These are phyloP conservation scores for Nakazawaea laoshanensis DNA, from an alignment of 805 yeast genomes.

Conservation along the genomic window DNA sequence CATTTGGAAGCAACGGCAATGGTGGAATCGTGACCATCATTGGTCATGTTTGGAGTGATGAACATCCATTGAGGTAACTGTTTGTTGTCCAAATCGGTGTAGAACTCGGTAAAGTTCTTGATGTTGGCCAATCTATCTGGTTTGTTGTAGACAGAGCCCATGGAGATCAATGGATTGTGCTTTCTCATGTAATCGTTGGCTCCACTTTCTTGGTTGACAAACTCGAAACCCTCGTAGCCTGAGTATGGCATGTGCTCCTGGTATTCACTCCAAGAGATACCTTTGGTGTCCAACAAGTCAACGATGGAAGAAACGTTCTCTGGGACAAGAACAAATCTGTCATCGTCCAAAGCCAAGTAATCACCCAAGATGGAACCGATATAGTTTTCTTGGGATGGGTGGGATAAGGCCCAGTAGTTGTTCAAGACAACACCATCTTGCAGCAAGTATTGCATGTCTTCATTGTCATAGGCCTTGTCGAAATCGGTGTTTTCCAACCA, in stretches of 20 bases:
- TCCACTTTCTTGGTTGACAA: slow-evolving; percentile 29
- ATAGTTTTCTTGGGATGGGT: slow-evolving; percentile 49
- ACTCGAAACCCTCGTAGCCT: slow-evolving; percentile 41
- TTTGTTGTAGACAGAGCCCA: slow-evolving; percentile 27
- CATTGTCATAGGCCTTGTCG: slow-evolving; percentile 38
- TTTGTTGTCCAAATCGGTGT: slow-evolving; percentile 28
- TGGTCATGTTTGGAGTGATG: slow-evolving; percentile 46
- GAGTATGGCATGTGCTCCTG: slow-evolving; percentile 45
- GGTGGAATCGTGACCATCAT: slow-evolving; percentile 44
- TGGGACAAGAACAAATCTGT: slow-evolving; percentile 36
- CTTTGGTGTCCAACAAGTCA: slow-evolving; percentile 35
- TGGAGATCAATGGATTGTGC: slow-evolving; percentile 39
- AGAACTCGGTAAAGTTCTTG: slow-evolving; percentile 38
- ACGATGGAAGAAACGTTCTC: slow-evolving; percentile 36
- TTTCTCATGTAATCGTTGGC: slow-evolving; percentile 44
- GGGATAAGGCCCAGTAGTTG: slow-evolving; percentile 45
- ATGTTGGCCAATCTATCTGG: slow-evolving; percentile 31
- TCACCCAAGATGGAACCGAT: slow-evolving; percentile 42
- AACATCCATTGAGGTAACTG: slow-evolving; percentile 42
- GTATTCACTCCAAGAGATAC: slow-evolving; percentile 46
- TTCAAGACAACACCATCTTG: slow-evolving; percentile 34
- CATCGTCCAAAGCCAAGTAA: slow-evolving; percentile 38
- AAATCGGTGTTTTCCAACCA: slow-evolving; percentile 47
- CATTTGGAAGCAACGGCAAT: slow-evolving; percentile 37
- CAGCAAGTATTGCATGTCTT: slow-evolving; percentile 33